Evolutionary conservation across 1,284 basidiomycete genomes (phyloP).

Genomic region (Boletus semigastroideus): DNA sequence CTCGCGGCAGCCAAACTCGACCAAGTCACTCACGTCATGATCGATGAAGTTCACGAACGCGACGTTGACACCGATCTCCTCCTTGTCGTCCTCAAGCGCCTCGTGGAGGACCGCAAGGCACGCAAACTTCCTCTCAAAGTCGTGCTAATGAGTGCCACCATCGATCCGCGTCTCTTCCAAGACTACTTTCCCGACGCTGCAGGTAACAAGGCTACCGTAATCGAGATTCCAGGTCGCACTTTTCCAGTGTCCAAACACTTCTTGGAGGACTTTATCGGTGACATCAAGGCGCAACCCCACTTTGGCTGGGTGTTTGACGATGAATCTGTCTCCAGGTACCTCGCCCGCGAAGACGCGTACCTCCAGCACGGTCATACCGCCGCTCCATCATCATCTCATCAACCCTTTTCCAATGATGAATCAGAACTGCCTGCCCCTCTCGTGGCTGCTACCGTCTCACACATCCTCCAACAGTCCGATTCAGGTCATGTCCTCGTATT

Average conservation of each 20-base stretch:
- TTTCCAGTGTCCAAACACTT: constrained; percentile 86
- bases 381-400: constrained; percentile 24
- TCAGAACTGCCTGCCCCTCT: constrained; percentile 84
- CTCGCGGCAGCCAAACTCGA: constrained; percentile 56
- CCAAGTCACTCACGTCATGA: constrained; percentile 85
- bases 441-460: constrained; percentile 80
- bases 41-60: constrained; percentile 97
- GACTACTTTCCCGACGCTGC: constrained; percentile 76
- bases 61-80: constrained; percentile 94
- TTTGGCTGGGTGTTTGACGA: constrained; percentile 73
- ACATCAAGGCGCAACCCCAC: constrained; percentile 44
- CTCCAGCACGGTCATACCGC: constrained; percentile 21
- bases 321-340: constrained; percentile 76
- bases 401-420: constrained; percentile 51
- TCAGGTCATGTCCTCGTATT: constrained; percentile 94
- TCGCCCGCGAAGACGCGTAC: constrained; percentile 69
- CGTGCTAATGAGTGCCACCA: constrained; percentile 94
- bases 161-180: constrained; percentile 89
- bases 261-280: constrained; percentile 76
- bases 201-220: constrained; percentile 68
- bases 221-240: constrained; percentile 90
- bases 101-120: constrained; percentile 75
- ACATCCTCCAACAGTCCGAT: constrained; percentile 73
- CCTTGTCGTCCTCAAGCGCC: constrained; percentile 87
- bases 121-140: constrained; percentile 82